Conservation (phyloP, 1,284 basidiomycete genomes). For the Peniophora sp. region DNA sequence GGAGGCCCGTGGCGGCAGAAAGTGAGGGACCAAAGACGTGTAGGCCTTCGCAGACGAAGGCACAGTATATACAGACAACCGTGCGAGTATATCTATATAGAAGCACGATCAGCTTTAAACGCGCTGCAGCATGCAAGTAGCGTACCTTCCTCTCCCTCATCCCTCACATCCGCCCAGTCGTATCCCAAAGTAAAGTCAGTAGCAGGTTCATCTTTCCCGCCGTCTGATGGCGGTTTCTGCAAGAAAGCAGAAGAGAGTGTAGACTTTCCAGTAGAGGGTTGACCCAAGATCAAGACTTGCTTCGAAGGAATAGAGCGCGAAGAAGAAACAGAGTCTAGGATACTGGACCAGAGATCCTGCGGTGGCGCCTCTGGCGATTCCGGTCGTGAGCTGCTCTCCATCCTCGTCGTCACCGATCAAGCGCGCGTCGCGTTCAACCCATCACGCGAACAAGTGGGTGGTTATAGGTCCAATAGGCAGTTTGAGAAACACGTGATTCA, state of each 20-base stretch:
- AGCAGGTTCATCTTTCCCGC: conserved; percentile 44
- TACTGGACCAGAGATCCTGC: conserved; percentile 85
- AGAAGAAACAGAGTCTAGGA: conserved; percentile 82
- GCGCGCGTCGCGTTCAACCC: no score
- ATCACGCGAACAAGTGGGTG: no score
- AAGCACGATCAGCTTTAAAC: neutral
- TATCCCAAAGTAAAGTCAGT: conserved; percentile 81
- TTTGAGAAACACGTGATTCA: no score
- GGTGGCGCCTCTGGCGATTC: conserved; percentile 63
- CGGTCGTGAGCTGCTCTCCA: conserved; percentile 43
- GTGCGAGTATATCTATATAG: conserved; percentile 71
- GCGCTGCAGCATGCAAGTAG: neutral
- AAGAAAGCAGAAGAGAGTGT: conserved; percentile 62
- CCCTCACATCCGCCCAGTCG: conserved; percentile 78
- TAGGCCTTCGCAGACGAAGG: conserved; percentile 74
- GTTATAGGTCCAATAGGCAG: no score
- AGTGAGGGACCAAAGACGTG: conserved; percentile 74
- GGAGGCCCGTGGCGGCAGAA: conserved; percentile 64
- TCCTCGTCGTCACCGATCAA: no score
- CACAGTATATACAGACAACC: conserved; percentile 84
- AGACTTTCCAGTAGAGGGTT: conserved; percentile 72
- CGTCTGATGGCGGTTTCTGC: conserved; percentile 51
- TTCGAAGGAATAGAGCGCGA: conserved; percentile 81
- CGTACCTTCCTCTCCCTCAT: conserved; percentile 72
- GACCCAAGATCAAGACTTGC: conserved; percentile 76